phyloP scores from a whole-genome alignment of 805 yeast species.

The Ogataea methylovora region DNA sequence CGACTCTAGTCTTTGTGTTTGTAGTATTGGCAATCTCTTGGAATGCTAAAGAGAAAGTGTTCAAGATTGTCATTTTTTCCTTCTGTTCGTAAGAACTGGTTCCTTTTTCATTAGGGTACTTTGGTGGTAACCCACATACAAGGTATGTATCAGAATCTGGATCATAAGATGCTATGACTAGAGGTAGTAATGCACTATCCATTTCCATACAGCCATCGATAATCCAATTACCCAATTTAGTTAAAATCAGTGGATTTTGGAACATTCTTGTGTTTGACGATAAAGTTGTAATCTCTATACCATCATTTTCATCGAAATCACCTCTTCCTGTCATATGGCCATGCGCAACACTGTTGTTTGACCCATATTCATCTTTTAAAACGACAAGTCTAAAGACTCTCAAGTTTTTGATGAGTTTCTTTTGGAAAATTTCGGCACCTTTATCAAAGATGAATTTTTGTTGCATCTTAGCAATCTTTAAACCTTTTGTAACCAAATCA shows the following conservation, averaged over 20 bases:
- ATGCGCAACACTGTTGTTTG: slow-evolving; percentile 9
- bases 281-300: slow-evolving; percentile 23
- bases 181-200: slow-evolving; percentile 61
- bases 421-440: slow-evolving; percentile 84
- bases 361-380: slow-evolving; percentile 55
- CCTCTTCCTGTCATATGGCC: slow-evolving; percentile 1
- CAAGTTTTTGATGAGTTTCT: slow-evolving; percentile 70
- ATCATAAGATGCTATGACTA: slow-evolving; percentile 81
- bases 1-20: slow-evolving; percentile 84
- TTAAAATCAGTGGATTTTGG: slow-evolving; percentile 77
- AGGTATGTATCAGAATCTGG: slow-evolving; percentile 66
- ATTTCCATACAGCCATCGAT: slow-evolving; percentile 82
- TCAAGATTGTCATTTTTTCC: slow-evolving; percentile 44
- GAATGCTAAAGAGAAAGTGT: slow-evolving; percentile 86
- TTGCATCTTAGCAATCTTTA: slow-evolving; percentile 74
- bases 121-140: slow-evolving; percentile 85
- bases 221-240: slow-evolving; percentile 86
- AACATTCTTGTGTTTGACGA: slow-evolving; percentile 69
- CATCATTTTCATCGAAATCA: slow-evolving; percentile 13
- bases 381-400: slow-evolving; percentile 81
- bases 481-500: slow-evolving; percentile 57
- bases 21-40: slow-evolving; percentile 79
- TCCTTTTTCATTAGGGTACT: slow-evolving; percentile 45
- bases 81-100: slow-evolving; percentile 21
- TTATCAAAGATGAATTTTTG: slow-evolving; percentile 82